Percentiles rank a stretch among this genome's conserved stretches.
Evolutionary conservation across 2,329 filamentous ascomycete genomes (phyloP).

Genomic region (Ophiocordyceps camponoti-leonardi): DNA sequence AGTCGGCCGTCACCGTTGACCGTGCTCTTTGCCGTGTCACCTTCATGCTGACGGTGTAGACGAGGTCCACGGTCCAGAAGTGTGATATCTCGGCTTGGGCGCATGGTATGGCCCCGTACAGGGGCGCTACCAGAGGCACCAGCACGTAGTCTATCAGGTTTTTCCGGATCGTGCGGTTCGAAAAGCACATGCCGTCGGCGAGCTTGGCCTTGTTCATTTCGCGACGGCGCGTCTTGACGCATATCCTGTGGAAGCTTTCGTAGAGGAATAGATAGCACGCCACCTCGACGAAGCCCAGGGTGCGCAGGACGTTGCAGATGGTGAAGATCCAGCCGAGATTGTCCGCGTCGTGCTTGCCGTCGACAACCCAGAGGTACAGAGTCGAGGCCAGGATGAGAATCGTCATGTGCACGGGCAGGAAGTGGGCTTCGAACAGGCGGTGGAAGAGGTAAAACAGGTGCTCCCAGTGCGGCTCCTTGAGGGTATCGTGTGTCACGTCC

Average conservation of each 20-base stretch:
- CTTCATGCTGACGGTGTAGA: constrained; percentile 59
- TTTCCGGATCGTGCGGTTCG: constrained; percentile 33
- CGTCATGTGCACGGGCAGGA: constrained; percentile 50
- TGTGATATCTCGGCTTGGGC: constrained; percentile 52
- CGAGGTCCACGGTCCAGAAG: constrained; percentile 51
- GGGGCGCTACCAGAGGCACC: constrained; percentile 48
- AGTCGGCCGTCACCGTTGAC: constrained; percentile 22
- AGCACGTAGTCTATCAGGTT: constrained; percentile 46
- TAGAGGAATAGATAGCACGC: constrained; percentile 48
- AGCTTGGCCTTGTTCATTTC: constrained; percentile 52
- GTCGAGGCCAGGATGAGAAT: constrained; percentile 46
- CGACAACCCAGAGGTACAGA: constrained; percentile 37
- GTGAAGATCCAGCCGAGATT: constrained; percentile 41
- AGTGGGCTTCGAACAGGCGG: constrained; percentile 59
- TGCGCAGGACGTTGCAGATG: constrained; percentile 41
- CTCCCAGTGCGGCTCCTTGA: constrained; percentile 34
- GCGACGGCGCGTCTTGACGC: constrained; percentile 39
- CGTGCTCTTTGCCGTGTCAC: constrained; percentile 34
- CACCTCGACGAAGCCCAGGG: constrained; percentile 43
- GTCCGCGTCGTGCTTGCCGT: constrained; percentile 31
- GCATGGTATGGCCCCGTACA: constrained; percentile 51
- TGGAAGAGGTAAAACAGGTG: constrained; percentile 42
- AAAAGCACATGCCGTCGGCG: constrained; percentile 48
- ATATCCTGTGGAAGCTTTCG: constrained; percentile 47
- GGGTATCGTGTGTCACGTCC: constrained; percentile 31